Base-by-base conservation (phyloP, 2,329 filamentous ascomycete genomes). In the Calycina herbarum region DNA sequence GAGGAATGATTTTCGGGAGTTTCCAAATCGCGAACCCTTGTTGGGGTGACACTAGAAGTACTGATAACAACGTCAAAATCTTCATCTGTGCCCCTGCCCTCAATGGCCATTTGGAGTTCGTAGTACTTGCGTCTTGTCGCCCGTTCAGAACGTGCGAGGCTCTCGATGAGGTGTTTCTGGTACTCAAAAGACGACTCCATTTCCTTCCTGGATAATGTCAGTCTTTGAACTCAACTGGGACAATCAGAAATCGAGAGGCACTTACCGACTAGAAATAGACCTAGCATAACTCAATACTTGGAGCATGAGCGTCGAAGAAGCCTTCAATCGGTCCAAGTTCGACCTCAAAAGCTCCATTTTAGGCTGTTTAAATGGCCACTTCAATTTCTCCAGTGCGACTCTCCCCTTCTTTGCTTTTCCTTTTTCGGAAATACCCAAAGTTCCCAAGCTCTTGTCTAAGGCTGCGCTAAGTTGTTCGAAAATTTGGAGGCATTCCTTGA, bases 261-360 rank as follows among this genome's bases (percentile, higher is more conserved):
- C 48, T 54, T 1, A 54, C 48, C 20, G 48, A 54, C 51, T 64
- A 20, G 66, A 63, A 2, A 68, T 42, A 42, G 65, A 64, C 33
- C 59, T 62, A 48, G 66, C 66, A 57, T 68, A 66, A 59, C 62
- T 66, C 42, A 66, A 57, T 2, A 66, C 64, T 40, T 68, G 64
- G 5, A 68, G 45, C 64, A 68, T 68, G 48, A 68, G 58, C 5
- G 62, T 66, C 59, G 66, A 48, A 54, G 64, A 66, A 33, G 64
- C 62, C 45, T 68, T 68, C 64, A 68, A 42, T 24, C 66, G 59
- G 38, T 68, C 66, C 56, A 68, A 35, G 31, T 68, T 68, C 3
- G 58, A 57, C 27, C 66, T 64, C 48, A 66, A 33, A 27, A 68
- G 57, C n/a, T 68, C 66, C 62, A 68, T 68, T 17, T 68, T 68